Conservation (phyloP, 495 filamentous ascomycete genomes). For the Hyaloscypha finlandica region DNA sequence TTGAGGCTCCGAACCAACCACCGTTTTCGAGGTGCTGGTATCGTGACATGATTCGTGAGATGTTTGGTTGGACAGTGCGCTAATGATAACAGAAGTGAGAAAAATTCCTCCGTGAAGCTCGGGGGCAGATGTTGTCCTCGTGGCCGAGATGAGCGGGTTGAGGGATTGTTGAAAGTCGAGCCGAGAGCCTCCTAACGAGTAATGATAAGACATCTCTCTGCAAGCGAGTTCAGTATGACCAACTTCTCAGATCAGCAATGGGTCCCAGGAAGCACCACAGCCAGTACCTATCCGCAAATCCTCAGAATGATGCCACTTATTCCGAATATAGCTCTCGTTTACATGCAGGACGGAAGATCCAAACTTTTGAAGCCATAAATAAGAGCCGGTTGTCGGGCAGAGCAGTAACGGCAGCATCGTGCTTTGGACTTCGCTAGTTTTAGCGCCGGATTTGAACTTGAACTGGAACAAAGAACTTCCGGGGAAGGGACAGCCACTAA, state of each 20-base stretch:
- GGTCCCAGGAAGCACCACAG: neutral
- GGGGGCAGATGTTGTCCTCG: no score
- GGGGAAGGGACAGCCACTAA: neutral
- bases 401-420: neutral
- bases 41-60: neutral
- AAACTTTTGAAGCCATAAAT: conserved; percentile 1
- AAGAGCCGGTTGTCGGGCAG: neutral
- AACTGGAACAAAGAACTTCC: neutral
- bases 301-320: neutral
- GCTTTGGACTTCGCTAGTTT: neutral
- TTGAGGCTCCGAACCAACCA: neutral
- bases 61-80: neutral
- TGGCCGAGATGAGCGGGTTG: neutral
- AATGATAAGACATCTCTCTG: neutral
- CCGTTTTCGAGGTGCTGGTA: neutral
- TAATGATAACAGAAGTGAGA: neutral
- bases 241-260: neutral
- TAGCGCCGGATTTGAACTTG: neutral
- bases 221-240: neutral
- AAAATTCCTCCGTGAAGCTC: no score
- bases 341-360: neutral
- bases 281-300: neutral
- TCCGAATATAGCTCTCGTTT: neutral
- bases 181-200: neutral
- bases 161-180: neutral